Conservation (phyloP, 1,284 basidiomycete genomes). For the Apiotrichum montevideense region DNA sequence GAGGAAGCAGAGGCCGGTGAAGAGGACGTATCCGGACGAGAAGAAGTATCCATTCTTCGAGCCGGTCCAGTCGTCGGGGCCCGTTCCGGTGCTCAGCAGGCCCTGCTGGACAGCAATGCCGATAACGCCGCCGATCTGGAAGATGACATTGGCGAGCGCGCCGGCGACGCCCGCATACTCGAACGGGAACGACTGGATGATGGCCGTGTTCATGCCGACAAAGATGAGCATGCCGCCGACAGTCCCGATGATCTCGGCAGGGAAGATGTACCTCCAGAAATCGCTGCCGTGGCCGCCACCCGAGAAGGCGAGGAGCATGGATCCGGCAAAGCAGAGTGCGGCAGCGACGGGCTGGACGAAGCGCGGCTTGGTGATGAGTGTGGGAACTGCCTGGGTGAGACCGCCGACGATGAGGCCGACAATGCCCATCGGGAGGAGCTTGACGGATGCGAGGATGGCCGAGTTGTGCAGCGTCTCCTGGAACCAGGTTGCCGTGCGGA, state of each 20-base stretch:
- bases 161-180: slow-evolving; percentile 38
- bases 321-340: slow-evolving; percentile 30
- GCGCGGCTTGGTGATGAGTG: slow-evolving; percentile 37
- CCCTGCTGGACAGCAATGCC: slow-evolving; percentile 41
- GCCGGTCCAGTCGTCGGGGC: slow-evolving; percentile 31
- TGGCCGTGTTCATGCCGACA: slow-evolving; percentile 38
- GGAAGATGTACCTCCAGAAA: slow-evolving; percentile 44
- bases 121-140: slow-evolving; percentile 42
- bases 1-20: slow-evolving; percentile 33
- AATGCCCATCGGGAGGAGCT: slow-evolving; percentile 42
- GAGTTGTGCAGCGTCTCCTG: slow-evolving; percentile 34
- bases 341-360: slow-evolving; percentile 35
- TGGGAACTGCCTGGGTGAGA: slow-evolving; percentile 30
- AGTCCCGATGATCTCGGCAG: slow-evolving; percentile 37
- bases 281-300: slow-evolving; percentile 34
- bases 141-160: slow-evolving; percentile 39
- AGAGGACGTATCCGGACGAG: slow-evolving; percentile 34
- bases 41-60: slow-evolving; percentile 37
- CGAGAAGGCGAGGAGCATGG: slow-evolving; percentile 39
- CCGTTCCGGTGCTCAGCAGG: slow-evolving; percentile 27
- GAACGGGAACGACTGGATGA: slow-evolving; percentile 36
- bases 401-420: slow-evolving; percentile 36
- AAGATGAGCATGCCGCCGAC: slow-evolving; percentile 40
- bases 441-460: slow-evolving; percentile 40
- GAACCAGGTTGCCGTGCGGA: slow-evolving; percentile 41